A percentile compares a stretch with the other conserved stretches of the same genome.
These are phyloP conservation scores for Aureobasidium subglaciale DNA, from an alignment of 2,329 filamentous ascomycete genomes.

Conservation along the genomic window DNA sequence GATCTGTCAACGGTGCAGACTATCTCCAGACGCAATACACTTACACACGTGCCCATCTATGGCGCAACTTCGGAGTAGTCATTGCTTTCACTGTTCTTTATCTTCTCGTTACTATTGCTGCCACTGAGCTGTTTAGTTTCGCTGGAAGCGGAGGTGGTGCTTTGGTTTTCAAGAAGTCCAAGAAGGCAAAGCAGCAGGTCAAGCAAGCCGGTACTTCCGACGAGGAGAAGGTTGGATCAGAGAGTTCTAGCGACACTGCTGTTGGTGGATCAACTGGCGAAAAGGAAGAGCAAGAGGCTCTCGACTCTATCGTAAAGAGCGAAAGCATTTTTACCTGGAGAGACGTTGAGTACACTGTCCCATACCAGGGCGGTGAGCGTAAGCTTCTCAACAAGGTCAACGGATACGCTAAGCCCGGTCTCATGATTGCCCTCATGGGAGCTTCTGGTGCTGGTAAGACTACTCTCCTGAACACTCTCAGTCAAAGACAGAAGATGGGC, in stretches of 20 bases:
- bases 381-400: conserved; percentile 62
- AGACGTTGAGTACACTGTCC: conserved; percentile 65
- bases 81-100: conserved; percentile 71
- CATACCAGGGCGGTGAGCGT: conserved; percentile 55
- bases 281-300: conserved; percentile 33
- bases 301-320: conserved; percentile 47
- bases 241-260: conserved; percentile 25
- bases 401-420: conserved; percentile 72
- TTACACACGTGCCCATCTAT: conserved; percentile 52
- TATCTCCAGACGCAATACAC: conserved; percentile 52
- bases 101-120: conserved; percentile 61
- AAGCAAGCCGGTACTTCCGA: conserved; percentile 43
- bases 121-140: conserved; percentile 62
- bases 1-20: conserved; percentile 44
- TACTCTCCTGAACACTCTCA: conserved; percentile 69
- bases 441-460: conserved; percentile 79
- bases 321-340: conserved; percentile 65
- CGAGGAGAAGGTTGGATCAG: conserved; percentile 47
- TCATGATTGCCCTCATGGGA: conserved; percentile 75
- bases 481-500: conserved; percentile 63
- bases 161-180: conserved; percentile 64
- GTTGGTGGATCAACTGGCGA: conserved; percentile 24
- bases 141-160: conserved; percentile 57
- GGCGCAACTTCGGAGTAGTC: conserved; percentile 71
- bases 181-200: conserved; percentile 52